Conservation (phyloP, 345 rosid genomes). For the Angophora floribunda region DNA sequence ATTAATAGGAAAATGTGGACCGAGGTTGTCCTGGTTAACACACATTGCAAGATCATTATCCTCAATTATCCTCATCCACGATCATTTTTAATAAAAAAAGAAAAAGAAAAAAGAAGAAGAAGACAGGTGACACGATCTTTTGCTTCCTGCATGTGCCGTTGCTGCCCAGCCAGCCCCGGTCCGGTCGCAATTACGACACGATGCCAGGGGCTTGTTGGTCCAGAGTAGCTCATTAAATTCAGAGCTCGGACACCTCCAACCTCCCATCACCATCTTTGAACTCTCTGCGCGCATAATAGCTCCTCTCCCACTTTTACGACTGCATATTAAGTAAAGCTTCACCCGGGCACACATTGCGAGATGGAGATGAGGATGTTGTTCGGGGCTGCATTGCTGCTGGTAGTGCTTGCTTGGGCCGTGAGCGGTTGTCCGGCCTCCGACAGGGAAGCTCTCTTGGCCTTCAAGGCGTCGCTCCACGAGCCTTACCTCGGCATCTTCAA, state of each 20-base stretch:
- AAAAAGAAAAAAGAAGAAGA: too few species aligned
- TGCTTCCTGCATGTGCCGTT: not conserved
- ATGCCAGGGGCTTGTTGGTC: not conserved
- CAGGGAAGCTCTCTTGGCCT: slow-evolving; percentile 39
- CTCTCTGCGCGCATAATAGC: not conserved
- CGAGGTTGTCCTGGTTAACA: not conserved
- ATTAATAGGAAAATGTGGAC: not conserved
- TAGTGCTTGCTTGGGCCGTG: slow-evolving; percentile 1
- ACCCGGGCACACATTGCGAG: not conserved
- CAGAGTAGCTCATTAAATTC: not conserved
- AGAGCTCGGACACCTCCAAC: not conserved
- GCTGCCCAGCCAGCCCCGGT: not conserved
- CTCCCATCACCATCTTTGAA: not conserved
- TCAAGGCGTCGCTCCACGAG: slow-evolving; percentile 58
- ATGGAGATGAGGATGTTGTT: not conserved
- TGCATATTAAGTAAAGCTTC: not conserved
- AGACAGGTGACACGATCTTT: not conserved
- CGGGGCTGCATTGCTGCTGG: not conserved
- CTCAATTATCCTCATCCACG: not conserved
- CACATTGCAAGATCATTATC: not conserved
- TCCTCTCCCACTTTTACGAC: not conserved
- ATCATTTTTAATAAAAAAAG: not conserved
- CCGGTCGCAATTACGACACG: not conserved
- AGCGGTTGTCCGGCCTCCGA: slow-evolving; percentile 47
- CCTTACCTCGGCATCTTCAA: slow-evolving; percentile 69